These are phyloP conservation scores for Ceratocystis harringtonii DNA, from an alignment of 2,329 filamentous ascomycete species.

Conservation along the genomic window DNA sequence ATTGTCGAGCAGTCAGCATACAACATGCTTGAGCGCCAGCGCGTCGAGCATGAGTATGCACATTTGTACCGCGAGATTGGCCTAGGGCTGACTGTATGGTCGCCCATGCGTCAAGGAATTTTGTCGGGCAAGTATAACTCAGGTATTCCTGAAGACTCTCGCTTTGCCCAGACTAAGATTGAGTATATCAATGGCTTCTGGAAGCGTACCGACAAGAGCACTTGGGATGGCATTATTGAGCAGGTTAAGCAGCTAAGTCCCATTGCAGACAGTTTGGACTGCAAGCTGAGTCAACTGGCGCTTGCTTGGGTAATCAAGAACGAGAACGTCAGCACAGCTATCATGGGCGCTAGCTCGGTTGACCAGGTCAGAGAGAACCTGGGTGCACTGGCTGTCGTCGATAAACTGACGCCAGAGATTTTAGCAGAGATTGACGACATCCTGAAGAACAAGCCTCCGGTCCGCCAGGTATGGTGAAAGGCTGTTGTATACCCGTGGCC, in stretches of 20 bases:
- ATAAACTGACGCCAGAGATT: conserved; percentile 44
- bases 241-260: conserved; percentile 45
- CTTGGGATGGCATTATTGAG: conserved; percentile 41
- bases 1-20: conserved; percentile 53
- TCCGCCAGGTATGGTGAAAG: conserved; percentile 20
- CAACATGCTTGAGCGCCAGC: conserved; percentile 45
- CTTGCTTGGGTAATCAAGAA: conserved; percentile 50
- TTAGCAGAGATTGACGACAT: conserved; percentile 45
- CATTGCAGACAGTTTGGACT: conserved; percentile 49
- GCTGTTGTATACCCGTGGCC: too few relatives aligned
- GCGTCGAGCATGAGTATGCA: conserved; percentile 48
- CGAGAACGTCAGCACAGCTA: conserved; percentile 44
- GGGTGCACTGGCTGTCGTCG: conserved; percentile 35
- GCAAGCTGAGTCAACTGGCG: conserved; percentile 41
- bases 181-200: conserved; percentile 40
- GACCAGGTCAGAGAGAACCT: conserved; percentile 48
- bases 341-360: conserved; percentile 42
- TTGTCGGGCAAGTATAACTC: conserved; percentile 54
- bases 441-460: conserved; percentile 42
- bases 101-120: conserved; percentile 42
- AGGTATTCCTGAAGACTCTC: conserved; percentile 40
- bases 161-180: conserved; percentile 40
- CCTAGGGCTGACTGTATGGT: conserved; percentile 48
- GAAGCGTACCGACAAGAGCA: conserved; percentile 35
- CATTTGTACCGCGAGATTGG: conserved; percentile 45